Conservation (phyloP, 2,329 filamentous ascomycete species). For the Paraphaeosphaeria sporulosa region DNA sequence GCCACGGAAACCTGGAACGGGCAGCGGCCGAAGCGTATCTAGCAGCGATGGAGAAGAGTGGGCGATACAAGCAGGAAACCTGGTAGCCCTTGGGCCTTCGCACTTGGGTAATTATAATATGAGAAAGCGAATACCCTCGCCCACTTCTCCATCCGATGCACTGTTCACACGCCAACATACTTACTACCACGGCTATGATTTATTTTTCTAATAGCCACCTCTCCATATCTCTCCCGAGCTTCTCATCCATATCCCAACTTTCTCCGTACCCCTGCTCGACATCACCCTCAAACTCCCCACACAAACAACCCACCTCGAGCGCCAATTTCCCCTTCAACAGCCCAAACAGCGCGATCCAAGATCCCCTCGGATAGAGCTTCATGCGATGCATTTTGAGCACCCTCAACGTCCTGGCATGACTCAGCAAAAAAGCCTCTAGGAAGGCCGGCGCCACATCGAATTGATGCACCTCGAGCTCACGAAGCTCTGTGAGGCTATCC, state of each 20-base stretch:
- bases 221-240: too few species aligned
- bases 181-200: background rate
- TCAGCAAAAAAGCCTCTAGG: background rate
- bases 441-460: background rate
- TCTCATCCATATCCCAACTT: slow-evolving; percentile 2
- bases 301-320: slow-evolving; percentile 4
- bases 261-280: background rate
- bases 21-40: slow-evolving; percentile 65
- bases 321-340: background rate
- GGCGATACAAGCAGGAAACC: slow-evolving; percentile 73
- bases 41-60: slow-evolving; percentile 65
- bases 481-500: background rate
- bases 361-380: background rate
- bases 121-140: background rate
- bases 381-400: slow-evolving; percentile 7
- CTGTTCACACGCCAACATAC: background rate
- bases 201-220: too few species aligned
- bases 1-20: slow-evolving; percentile 50
- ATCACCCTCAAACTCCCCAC: background rate
- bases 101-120: background rate
- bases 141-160: too few species aligned
- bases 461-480: background rate
- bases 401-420: background rate
- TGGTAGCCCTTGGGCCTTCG: slow-evolving; percentile 58
- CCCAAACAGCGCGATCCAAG: background rate